Conservation (phyloP, 768 basidiomycete genomes). For the Leccinum subtestaceum region DNA sequence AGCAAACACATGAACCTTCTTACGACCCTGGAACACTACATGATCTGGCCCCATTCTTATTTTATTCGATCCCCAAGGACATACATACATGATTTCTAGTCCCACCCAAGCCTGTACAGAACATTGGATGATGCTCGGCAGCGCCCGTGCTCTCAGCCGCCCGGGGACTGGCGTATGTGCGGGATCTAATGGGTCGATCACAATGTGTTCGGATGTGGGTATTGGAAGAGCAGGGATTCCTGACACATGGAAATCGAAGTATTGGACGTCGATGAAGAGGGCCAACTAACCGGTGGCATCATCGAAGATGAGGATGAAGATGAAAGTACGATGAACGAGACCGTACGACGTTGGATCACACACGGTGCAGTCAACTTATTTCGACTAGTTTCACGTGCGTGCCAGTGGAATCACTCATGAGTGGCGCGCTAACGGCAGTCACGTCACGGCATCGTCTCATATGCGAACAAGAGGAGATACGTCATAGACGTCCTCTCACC, state of each 20-base stretch:
- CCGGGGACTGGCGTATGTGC: constrained; percentile 89
- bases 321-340: constrained; percentile 54
- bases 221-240: constrained; percentile 81
- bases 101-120: constrained; percentile 24
- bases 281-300: constrained; percentile 65
- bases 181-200: constrained; percentile 97
- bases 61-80: too few species aligned
- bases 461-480: constrained; percentile 63
- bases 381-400: constrained; percentile 47
- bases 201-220: constrained; percentile 87
- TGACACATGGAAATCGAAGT: constrained; percentile 74
- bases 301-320: constrained; percentile 77
- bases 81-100: too few species aligned
- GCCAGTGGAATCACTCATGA: constrained; percentile 45
- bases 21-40: too few species aligned
- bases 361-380: constrained; percentile 64
- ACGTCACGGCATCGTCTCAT: constrained; percentile 53
- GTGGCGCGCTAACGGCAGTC: constrained; percentile 42
- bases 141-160: constrained; percentile 63
- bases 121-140: constrained; percentile 66
- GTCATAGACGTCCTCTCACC: constrained; percentile 59
- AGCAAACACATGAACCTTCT: too few species aligned
- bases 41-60: too few species aligned
- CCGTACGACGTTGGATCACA: constrained; percentile 48
- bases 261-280: constrained; percentile 56